Conservation (phyloP, 139 green algal genomes). For the Micromonas commoda region DNA sequence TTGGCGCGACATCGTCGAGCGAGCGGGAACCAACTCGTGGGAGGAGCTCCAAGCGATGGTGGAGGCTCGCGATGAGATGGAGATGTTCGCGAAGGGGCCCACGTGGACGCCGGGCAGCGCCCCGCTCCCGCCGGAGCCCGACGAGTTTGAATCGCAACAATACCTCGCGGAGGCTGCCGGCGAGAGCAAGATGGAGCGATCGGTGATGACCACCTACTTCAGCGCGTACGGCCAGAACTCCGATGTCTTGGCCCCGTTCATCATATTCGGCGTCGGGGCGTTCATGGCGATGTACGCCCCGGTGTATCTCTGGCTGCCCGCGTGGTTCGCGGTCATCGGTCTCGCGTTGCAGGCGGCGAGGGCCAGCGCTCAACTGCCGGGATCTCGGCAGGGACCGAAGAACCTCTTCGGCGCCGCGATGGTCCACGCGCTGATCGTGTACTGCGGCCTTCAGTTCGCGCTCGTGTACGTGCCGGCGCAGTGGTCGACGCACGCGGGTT, state of each 20-base stretch:
- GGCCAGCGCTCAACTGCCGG: too few species aligned
- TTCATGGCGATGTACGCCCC: not conserved
- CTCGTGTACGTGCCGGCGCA: not conserved
- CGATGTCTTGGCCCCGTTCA: conserved; percentile 7
- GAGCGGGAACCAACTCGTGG: not conserved
- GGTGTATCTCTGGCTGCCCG: not conserved
- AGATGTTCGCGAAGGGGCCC: not conserved
- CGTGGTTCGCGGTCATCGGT: not conserved
- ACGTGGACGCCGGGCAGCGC: not conserved
- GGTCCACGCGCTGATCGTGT: not conserved
- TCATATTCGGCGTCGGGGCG: not conserved
- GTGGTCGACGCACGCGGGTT: not conserved
- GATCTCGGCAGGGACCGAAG: too few species aligned
- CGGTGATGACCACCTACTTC: not conserved
- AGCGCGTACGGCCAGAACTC: not conserved
- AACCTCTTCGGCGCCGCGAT: too few species aligned
- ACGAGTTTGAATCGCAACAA: not conserved
- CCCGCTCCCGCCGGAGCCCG: not conserved
- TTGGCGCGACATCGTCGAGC: not conserved
- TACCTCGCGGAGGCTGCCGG: not conserved
- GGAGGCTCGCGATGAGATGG: not conserved
- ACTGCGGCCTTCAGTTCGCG: not conserved
- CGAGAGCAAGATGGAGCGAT: not conserved
- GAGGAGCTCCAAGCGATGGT: not conserved
- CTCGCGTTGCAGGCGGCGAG: not conserved